A percentile compares a stretch with the other conserved stretches of the same genome.
These are phyloP conservation scores for Phytophthora tentaculata DNA, from an alignment of 352 stramenopile species.

Conservation along the genomic window DNA sequence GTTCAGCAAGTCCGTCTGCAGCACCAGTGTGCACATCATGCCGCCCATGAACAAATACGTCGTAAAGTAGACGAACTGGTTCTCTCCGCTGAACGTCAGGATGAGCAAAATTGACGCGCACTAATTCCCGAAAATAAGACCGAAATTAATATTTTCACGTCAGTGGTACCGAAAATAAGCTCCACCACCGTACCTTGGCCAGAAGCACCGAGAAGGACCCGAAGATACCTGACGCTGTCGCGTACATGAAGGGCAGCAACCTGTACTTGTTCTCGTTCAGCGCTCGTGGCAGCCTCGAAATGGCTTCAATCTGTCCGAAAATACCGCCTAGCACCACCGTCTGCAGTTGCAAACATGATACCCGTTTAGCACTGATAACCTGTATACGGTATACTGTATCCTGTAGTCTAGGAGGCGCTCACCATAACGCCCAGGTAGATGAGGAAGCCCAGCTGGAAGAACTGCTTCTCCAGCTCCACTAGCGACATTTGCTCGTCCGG, in stretches of 20 bases:
- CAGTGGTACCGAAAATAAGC: not conserved
- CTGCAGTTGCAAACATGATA: constrained; percentile 30
- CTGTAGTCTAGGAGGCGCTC: constrained; percentile 6
- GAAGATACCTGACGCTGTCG: constrained; percentile 83
- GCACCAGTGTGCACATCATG: constrained; percentile 82
- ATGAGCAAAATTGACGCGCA: constrained; percentile 86
- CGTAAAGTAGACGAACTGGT: constrained; percentile 88
- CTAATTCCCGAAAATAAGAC: constrained; percentile 25
- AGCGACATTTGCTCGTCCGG: constrained; percentile 83
- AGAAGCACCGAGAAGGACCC: constrained; percentile 84
- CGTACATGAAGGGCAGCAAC: constrained; percentile 80
- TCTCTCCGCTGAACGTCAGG: constrained; percentile 75
- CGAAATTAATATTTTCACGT: constrained; percentile 24
- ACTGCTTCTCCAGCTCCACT: constrained; percentile 79
- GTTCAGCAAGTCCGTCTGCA: constrained; percentile 88
- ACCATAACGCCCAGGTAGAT: constrained; percentile 84
- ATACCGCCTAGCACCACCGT: constrained; percentile 67
- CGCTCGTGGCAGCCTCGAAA: constrained; percentile 51
- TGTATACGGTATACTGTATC: not conserved
- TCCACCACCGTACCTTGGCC: constrained; percentile 63
- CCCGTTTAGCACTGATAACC: constrained; percentile 16
- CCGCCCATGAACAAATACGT: constrained; percentile 85
- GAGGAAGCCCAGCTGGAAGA: constrained; percentile 78
- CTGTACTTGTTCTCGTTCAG: constrained; percentile 71
- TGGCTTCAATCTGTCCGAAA: constrained; percentile 79